Evolutionary conservation across 2,329 filamentous ascomycete species (phyloP), one percentile per base, ranked within the genome.

Genomic region (Exophiala phaeomuriformis): DNA sequence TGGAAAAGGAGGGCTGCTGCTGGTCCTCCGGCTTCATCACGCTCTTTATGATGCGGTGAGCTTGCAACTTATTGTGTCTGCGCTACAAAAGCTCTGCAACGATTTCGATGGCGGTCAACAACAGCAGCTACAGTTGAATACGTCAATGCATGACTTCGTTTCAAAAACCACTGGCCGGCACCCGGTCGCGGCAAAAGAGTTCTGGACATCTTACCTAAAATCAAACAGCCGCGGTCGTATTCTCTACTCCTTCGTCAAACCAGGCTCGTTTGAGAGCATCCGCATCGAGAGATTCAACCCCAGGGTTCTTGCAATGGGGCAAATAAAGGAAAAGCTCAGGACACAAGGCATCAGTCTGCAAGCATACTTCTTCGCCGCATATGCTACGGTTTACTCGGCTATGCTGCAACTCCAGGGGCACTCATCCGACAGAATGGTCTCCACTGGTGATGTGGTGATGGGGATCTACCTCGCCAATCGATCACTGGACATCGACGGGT

Each of bases 21-120:
- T 70, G 43, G 70, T 77, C 1, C 72, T 89, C 3, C 75, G 75
- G 29, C 84, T 96, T 3, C 90, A 95, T 58, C 90, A 97, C 66
- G 86, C 87, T 0, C 74, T 96, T 0, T 97, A 96, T 65, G 91
- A 96, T 66, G 90, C 84, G 4, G 77, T 94, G 55, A 93, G 87
- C 62, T 72, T 96, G 3, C 80, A 83, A 0, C 66, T 77, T 0
- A 70, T 95, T 4, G 71, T 89, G 27, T 65, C 76, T 9, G 69
- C 77, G 39, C 69, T 85, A 8, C 68, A 75, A 56, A 57, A 63
- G 3, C 59, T 73, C 35, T 82, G 67, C 69, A 70, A 62, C 37
- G 64, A 61, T 40, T 27, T 35, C 5, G 45, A 58, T 9, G 7
- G 19, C 19, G 19, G 19, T 19, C 19, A 19, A 19, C 19, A 19